Percentiles rank a stretch among this genome's conserved stretches.
Evolutionary conservation across 495 filamentous ascomycete genomes (phyloP).

Genomic region (Penicillium atrosanguineum): DNA sequence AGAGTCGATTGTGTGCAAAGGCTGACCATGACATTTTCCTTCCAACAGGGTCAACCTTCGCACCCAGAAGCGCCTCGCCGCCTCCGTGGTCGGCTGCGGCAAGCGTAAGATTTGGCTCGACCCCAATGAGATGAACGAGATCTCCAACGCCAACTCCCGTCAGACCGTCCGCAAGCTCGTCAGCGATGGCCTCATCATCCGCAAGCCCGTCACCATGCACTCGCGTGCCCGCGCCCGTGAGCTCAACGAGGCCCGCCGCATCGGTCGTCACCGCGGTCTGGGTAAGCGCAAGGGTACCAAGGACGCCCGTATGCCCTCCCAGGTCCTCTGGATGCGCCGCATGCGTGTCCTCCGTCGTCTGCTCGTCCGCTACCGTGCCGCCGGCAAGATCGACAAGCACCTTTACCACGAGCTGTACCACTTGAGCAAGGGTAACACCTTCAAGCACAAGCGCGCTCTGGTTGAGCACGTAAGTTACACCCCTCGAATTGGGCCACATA

Average conservation of each 20-base stretch:
- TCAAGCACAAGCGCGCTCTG: conserved; percentile 99
- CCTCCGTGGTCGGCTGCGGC: conserved; percentile 95
- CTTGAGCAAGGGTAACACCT: conserved; percentile 99
- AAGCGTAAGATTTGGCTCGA: conserved; percentile 99
- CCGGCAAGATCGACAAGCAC: conserved; percentile 99
- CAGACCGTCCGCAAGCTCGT: conserved; percentile 99
- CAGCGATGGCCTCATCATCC: conserved; percentile 99
- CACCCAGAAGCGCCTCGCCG: conserved; percentile 99
- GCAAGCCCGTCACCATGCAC: conserved; percentile 99
- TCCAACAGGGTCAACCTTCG: conserved; percentile 90
- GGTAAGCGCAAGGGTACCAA: conserved; percentile 99
- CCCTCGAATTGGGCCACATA: neutral
- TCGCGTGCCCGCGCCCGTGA: conserved; percentile 92
- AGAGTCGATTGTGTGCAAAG: conserved; percentile 22
- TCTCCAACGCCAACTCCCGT: conserved; percentile 99
- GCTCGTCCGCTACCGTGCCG: conserved; percentile 98
- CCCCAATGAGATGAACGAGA: conserved; percentile 98
- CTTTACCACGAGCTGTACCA: conserved; percentile 99
- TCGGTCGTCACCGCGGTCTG: conserved; percentile 95
- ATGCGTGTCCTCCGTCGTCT: conserved; percentile 98
- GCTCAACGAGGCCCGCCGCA: conserved; percentile 82
- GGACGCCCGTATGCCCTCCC: conserved; percentile 98
- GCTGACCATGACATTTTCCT: conserved; percentile 37
- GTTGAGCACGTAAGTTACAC: conserved; percentile 91
- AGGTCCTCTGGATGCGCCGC: conserved; percentile 99